Conservation (phyloP, 1,139 yeast genomes). For the Debaryomyces subglobosus region DNA sequence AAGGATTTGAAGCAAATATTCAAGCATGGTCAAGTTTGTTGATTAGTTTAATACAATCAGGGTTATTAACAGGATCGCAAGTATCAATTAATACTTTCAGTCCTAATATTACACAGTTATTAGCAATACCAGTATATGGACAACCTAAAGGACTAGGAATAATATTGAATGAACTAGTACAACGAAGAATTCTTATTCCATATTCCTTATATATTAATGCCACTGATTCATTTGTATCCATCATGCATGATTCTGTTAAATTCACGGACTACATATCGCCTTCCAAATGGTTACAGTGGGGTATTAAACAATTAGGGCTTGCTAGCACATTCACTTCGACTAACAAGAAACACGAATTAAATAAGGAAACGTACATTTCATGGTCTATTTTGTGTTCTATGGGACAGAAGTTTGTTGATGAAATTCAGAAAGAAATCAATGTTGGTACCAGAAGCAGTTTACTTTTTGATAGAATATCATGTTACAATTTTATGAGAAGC, state of each 20-base stretch:
- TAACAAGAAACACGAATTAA: slow-evolving; percentile 17
- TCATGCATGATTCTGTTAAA: neutral
- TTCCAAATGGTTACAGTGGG: slow-evolving; percentile 20
- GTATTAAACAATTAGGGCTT: slow-evolving; percentile 13
- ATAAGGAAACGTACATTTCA: slow-evolving; percentile 29
- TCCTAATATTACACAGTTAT: slow-evolving; percentile 23
- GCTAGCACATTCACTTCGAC: slow-evolving; percentile 11
- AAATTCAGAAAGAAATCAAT: slow-evolving; percentile 13
- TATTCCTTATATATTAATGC: slow-evolving; percentile 20
- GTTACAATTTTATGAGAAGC: slow-evolving; percentile 19
- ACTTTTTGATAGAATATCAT: slow-evolving; percentile 22
- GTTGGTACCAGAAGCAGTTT: slow-evolving; percentile 24
- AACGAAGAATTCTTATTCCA: slow-evolving; percentile 26
- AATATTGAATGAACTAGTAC: slow-evolving; percentile 31
- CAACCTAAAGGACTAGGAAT: slow-evolving; percentile 29
- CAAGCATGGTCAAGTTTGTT: slow-evolving; percentile 56
- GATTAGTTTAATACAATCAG: slow-evolving; percentile 20
- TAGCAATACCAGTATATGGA: slow-evolving; percentile 34
- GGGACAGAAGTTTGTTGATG: slow-evolving; percentile 16
- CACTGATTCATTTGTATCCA: neutral
- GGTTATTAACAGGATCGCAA: slow-evolving; percentile 19
- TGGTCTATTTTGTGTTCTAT: slow-evolving; percentile 25
- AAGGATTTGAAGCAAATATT: slow-evolving; percentile 73
- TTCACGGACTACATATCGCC: slow-evolving; percentile 16
- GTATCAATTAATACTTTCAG: slow-evolving; percentile 26